Base-by-base conservation (phyloP, 1,139 yeast species). In the Pneumocystis canis region DNA sequence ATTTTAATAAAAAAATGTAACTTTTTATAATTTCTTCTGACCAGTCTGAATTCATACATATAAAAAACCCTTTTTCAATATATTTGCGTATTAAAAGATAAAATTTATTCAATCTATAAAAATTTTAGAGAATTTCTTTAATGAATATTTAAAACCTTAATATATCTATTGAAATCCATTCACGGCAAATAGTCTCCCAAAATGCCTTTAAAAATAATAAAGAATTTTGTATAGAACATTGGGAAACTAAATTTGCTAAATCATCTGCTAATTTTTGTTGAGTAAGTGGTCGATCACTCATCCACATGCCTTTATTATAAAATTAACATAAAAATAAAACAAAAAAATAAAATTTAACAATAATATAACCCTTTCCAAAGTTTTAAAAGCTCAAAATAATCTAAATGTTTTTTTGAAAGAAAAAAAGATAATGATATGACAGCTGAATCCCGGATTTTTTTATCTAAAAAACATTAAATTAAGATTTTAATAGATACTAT, bases 321-420 rank as follows among this genome's bases (percentile, higher is more conserved):
- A 47, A 33, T 61, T 14, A 39, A 20, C 4, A 18, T 5, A 62
- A 33, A 37, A 33, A 59, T 57, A 14, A 7, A 35, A 3, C n/a
- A 32, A 60, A 60, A 28, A 54, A 7, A 54, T 18, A 7, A 20
- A 33, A 47, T 57, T 62, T 16, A 58, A 66, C 70, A 67, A 73
- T 79, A 92, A 74, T 85, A 92, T 61, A 92, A 78, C 9, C 97
- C 98, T 74, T 87, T 89, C 97, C 97, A 92, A 65, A 92, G 77
- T 73, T 90, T 89, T 69, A 86, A 86, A 69, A 84, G 78, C 66
- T 90, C 96, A 25, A 79, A 66, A 60, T 77, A 75, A 31, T 80
- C 77, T 30, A 81, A 70, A 18, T 72, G 70, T 61, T 73, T 76
- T 59, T 73, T 72, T 16, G 79, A 72, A 59, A 90, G 76, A 71